Evolutionary conservation across 1,284 basidiomycete genomes (phyloP), one percentile per base, ranked within the genome.

Genomic region (Marasmius sp.): DNA sequence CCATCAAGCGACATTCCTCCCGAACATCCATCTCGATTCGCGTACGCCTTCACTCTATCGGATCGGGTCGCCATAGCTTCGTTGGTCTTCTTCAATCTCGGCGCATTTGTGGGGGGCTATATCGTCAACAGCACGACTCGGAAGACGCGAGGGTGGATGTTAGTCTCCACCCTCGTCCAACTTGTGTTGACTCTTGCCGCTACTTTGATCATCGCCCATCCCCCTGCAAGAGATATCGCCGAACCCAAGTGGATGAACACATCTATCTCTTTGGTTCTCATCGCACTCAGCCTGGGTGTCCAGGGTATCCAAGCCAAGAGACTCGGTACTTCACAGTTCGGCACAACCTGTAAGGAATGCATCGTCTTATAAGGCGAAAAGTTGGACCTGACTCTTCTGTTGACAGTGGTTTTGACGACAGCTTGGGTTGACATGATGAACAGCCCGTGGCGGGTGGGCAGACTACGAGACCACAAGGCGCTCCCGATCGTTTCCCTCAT

Each of bases 301-400:
- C 52, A 54, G 38, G 52, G 52, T 38, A 38, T 54, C 20, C 52
- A 54, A 18, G 52, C 52, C 27, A 54, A 54, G 34, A 37, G n/a
- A 20, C 20, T 54, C 34, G 52, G 52, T 9, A 18, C 52, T 12
- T 54, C 52, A 12, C 34, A 37, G 8, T 54, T 54, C 20, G 52
- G 52, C 6, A 54, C 52, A 54, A 37, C 52, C 12, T 38, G 52
- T 54, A 14, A 36, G 52, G 36, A 11, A 34, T 36, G 16, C 22
- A 4, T 52, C 6, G n/a, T 12, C 6, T n/a, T 6, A 1, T 3
- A 27, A 20, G 9, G 11, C 20, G 11, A 14, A 7, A 16, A 11
- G 34, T 36, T 16, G 16, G 16, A 51, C 20, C 27, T 36, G 12
- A 14, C 33, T 20, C 14, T 38, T 6, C 38, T n/a, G 18, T 37